Evolutionary conservation across 2,329 filamentous ascomycete genomes (phyloP), one percentile per base, ranked within the genome.

Genomic region (Trichoderma sp.): DNA sequence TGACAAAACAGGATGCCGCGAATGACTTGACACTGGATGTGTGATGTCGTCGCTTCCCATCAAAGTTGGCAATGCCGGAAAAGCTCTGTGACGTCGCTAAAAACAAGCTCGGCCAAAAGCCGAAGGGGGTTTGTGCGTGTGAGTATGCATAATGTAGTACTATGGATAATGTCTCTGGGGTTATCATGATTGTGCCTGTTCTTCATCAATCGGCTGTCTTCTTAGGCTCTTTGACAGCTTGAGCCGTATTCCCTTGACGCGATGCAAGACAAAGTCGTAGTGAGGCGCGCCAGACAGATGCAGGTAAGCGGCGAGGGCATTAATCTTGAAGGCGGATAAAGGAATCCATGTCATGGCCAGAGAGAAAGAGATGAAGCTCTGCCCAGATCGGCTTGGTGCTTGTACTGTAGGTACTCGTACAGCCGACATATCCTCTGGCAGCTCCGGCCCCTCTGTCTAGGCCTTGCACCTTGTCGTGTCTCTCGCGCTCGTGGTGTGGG

Each of bases 41-140:
- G 56, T 61, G 34, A 69, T 69, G 56, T 69, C n/a, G 56, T 69
- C 26, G 5, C 15, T 34, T 9, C 32, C 11, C 56, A n/a, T 18
- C 47, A 26, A 66, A 24, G 53, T 9, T 61, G 56, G 28, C 26
- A 60, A 60, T 69, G 66, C 66, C 66, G 36, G 56, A 12, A 69
- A 32, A 60, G 63, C 28, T 72, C 21, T 43, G 63, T 67, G 70
- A 68, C 70, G 70, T 72, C 63, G 63, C 63, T 39, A 61, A 36
- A 36, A 65, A 70, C 32, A 32, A 30, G 21, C 66, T 72, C 71
- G 71, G 65, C 24, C 71, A 70, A 72, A 72, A 70, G 71, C 71
- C 71, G 71, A 72, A 43, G 43, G 47, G 43, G 30, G 15, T n/a
- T 43, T 15, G 39, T 60, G 67, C 39, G 30, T 72, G 14, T 39